These are phyloP conservation scores for Eucalyptus sp. DNA, from an alignment of 345 rosid species.

Conservation along the genomic window DNA sequence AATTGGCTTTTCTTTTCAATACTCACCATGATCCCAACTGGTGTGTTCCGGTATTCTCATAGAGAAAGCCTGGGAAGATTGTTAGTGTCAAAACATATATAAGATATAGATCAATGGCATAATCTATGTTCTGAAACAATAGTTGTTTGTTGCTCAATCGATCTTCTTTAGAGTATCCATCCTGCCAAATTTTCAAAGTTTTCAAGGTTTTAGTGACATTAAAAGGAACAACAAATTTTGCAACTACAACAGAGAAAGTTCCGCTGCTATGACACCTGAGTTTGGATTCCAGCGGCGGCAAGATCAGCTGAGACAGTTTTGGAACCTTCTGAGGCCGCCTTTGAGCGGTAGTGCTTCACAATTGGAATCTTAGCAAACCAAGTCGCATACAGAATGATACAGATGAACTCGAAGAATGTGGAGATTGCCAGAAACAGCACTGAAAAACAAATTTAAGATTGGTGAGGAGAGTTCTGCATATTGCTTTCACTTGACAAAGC, in stretches of 20 bases:
- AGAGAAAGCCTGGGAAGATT: constrained; percentile 80
- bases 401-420: constrained; percentile 48
- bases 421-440: constrained; percentile 78
- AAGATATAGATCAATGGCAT: constrained; percentile 43
- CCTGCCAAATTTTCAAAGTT: constrained; percentile 16
- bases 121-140: constrained; percentile 50
- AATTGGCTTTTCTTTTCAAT: background rate
- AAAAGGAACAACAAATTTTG: background rate
- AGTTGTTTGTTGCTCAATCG: constrained; percentile 52
- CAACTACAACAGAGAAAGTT: background rate
- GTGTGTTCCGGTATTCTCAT: constrained; percentile 69
- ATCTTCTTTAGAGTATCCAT: constrained; percentile 9
- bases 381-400: constrained; percentile 51
- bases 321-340: constrained; percentile 87
- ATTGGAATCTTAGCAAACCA: constrained; percentile 67
- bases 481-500: background rate
- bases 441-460: constrained; percentile 4
- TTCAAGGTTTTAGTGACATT: background rate
- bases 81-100: constrained; percentile 62
- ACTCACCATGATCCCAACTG: constrained; percentile 5
- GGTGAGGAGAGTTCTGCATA: background rate
- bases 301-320: constrained; percentile 76
- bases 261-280: background rate
- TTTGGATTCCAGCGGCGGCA: constrained; percentile 74
- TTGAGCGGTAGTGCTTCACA: constrained; percentile 71